These are phyloP conservation scores for Eucalyptus lansdowneana DNA, from an alignment of 345 rosid species.

Conservation along the genomic window DNA sequence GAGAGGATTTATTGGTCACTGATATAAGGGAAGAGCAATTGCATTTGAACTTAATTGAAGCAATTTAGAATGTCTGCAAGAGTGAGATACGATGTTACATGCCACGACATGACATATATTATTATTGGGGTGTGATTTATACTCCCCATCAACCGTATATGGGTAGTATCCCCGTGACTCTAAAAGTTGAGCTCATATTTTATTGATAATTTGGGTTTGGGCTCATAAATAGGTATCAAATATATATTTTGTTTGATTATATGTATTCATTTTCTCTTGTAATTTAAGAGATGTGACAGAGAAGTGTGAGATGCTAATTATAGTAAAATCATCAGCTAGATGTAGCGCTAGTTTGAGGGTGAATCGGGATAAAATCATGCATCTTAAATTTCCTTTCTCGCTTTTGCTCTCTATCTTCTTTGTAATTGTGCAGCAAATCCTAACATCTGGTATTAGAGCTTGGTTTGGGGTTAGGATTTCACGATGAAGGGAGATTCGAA, in stretches of 20 bases:
- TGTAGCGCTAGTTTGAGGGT: not conserved
- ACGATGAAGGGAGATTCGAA: not conserved
- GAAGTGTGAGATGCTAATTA: not conserved
- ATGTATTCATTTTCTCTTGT: not conserved
- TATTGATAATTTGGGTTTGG: not conserved
- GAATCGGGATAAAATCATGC: not conserved
- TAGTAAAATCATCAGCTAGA: not conserved
- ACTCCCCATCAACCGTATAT: not conserved
- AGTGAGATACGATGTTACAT: not conserved
- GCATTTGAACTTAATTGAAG: not conserved
- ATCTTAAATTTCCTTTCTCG: not conserved
- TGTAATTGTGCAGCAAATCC: not conserved
- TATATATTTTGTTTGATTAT: too few relatives aligned
- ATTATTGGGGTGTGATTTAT: too few relatives aligned
- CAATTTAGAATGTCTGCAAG: not conserved
- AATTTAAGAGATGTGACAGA: not conserved
- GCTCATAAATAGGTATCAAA: too few relatives aligned
- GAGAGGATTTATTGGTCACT: not conserved
- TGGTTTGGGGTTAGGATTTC: not conserved
- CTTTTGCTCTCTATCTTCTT: not conserved
- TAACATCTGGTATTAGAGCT: not conserved
- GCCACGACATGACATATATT: not conserved
- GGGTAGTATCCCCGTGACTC: accelerated
- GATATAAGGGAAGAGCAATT: not conserved
- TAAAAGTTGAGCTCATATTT: not conserved